These are phyloP conservation scores for Lasiodiplodia gonubiensis DNA, from an alignment of 2,329 filamentous ascomycete species.

Conservation along the genomic window DNA sequence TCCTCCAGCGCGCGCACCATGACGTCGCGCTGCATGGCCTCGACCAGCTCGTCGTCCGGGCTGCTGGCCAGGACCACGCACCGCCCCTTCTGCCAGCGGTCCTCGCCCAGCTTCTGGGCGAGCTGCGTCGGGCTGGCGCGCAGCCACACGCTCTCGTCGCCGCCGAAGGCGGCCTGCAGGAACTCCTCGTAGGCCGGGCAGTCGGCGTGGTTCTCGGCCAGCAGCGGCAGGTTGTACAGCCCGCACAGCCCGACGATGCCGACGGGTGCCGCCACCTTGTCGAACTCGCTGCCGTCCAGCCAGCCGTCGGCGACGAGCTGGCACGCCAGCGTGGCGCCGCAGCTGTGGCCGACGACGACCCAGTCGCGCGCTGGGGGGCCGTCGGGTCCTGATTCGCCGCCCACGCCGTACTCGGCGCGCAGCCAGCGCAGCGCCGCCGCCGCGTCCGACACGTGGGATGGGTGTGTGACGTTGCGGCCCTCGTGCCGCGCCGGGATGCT, in stretches of 20 bases:
- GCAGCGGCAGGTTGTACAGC: slow-evolving; percentile 67
- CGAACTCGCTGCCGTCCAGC: slow-evolving; percentile 41
- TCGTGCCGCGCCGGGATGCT: slow-evolving; percentile 50
- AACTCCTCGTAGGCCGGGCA: slow-evolving; percentile 64
- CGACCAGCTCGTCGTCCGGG: slow-evolving; percentile 55
- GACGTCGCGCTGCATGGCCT: slow-evolving; percentile 62
- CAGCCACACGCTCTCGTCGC: slow-evolving; percentile 58
- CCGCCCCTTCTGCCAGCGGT: slow-evolving; percentile 22
- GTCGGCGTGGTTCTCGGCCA: slow-evolving; percentile 55
- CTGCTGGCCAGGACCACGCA: slow-evolving; percentile 54
- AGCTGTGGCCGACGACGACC: slow-evolving; percentile 66
- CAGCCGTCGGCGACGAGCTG: slow-evolving; percentile 52
- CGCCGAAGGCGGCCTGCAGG: slow-evolving; percentile 66
- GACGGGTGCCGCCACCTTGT: slow-evolving; percentile 45
- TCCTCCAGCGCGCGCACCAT: slow-evolving; percentile 59
- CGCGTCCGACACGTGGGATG: slow-evolving; percentile 66
- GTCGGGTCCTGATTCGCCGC: slow-evolving; percentile 31
- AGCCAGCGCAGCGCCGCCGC: slow-evolving; percentile 58
- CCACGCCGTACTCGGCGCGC: slow-evolving; percentile 53
- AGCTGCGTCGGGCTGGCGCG: slow-evolving; percentile 60
- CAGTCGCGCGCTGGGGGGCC: slow-evolving; percentile 8
- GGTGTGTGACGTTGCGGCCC: slow-evolving; percentile 59
- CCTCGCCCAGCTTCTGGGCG: slow-evolving; percentile 45
- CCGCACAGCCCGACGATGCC: slow-evolving; percentile 68
- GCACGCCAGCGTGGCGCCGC: slow-evolving; percentile 67